These are phyloP conservation scores for Senecio squalidus DNA, from an alignment of 140 eudicot genomes.

Conservation along the genomic window DNA sequence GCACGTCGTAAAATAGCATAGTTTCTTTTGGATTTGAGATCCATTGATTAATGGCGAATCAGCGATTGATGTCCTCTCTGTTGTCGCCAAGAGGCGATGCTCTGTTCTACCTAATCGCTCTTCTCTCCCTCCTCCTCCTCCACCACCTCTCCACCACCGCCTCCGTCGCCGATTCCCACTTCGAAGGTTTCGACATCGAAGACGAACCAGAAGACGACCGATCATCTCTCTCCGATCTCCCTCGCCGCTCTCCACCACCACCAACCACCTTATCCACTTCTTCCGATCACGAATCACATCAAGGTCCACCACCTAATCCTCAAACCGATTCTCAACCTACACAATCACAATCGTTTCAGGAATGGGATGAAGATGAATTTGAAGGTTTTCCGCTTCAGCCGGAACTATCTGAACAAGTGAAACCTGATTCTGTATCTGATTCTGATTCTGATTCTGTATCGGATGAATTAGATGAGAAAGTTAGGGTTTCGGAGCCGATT, in stretches of 20 bases:
- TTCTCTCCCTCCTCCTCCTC: conserved; percentile 51
- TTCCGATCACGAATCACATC: conserved; percentile 35
- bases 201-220: conserved; percentile 39
- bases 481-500: conserved; percentile 12
- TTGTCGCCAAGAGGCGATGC: conserved; percentile 29
- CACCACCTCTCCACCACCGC: conserved; percentile 39
- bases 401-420: background rate
- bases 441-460: conserved; percentile 4
- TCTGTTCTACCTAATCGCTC: conserved; percentile 30
- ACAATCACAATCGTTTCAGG: conserved; percentile 39
- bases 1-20: no score
- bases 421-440: conserved; percentile 27
- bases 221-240: conserved; percentile 26
- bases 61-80: background rate
- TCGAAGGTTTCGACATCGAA: conserved; percentile 67
- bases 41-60: background rate
- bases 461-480: background rate
- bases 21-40: no score
- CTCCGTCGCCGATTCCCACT: conserved; percentile 31
- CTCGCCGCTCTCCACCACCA: no score
- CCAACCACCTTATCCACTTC: no score
- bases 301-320: conserved; percentile 19
- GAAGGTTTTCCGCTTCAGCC: conserved; percentile 63
- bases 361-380: conserved; percentile 97
- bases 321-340: conserved; percentile 26